phyloP scores from a whole-genome alignment of 2,329 filamentous ascomycete species.

The Microthyrium microscopicum region DNA sequence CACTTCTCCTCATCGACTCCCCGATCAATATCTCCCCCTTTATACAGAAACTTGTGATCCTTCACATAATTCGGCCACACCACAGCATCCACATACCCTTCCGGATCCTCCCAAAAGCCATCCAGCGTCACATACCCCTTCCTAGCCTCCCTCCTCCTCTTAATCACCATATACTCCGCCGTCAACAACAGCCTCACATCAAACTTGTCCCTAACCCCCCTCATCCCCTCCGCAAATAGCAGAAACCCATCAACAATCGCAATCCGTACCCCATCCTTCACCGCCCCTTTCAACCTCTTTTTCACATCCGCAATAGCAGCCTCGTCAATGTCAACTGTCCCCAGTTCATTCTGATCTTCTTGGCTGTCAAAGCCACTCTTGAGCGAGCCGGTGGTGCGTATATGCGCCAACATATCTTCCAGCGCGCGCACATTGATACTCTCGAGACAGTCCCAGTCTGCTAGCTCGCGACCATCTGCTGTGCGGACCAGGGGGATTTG shows the following conservation, averaged over 20 bases:
- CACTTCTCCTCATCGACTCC: constrained; percentile 29
- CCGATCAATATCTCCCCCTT: constrained; percentile 47
- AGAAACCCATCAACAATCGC: constrained; percentile 82
- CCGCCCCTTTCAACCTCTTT: no score
- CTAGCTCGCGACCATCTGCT: constrained; percentile 24
- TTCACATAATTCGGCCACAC: constrained; percentile 91
- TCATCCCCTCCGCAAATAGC: constrained; percentile 49
- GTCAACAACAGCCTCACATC: constrained; percentile 67
- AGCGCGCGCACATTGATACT: constrained; percentile 59
- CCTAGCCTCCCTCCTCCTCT: constrained; percentile 47
- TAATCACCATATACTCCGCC: constrained; percentile 47
- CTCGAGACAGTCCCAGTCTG: constrained; percentile 85
- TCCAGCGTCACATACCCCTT: constrained; percentile 63
- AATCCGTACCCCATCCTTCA: constrained; percentile 24
- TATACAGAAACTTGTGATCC: constrained; percentile 68
- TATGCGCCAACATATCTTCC: constrained; percentile 48
- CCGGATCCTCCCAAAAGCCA: constrained; percentile 91
- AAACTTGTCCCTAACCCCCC: constrained; percentile 38
- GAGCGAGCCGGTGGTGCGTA: constrained; percentile 49
- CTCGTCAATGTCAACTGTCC: constrained; percentile 20
- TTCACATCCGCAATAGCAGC: constrained; percentile 18
- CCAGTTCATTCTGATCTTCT: constrained; percentile 40
- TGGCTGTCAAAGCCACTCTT: constrained; percentile 29
- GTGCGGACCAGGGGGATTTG: constrained; percentile 33
- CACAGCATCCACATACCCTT: constrained; percentile 81